Conservation (phyloP, 345 rosid species). For the Eucalyptus polybractea region DNA sequence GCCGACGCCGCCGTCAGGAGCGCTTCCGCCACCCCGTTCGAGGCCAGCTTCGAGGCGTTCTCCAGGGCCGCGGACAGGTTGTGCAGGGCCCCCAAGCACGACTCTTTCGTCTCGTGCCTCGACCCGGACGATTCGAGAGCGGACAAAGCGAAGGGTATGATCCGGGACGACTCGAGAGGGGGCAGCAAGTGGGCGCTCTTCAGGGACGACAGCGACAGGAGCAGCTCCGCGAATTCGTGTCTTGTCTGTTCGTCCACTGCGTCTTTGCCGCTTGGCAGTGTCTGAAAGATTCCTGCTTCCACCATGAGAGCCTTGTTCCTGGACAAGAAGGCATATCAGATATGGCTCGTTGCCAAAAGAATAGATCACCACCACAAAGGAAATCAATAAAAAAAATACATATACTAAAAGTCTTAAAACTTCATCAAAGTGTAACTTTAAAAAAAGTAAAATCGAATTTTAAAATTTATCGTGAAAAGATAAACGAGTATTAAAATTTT, state of each 20-base stretch:
- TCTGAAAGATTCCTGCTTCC: constrained; percentile 70
- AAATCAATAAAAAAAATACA: background rate
- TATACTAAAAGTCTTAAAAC: too few relatives aligned
- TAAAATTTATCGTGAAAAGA: too few relatives aligned
- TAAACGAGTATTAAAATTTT: too few relatives aligned
- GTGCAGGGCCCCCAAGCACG: constrained; percentile 40
- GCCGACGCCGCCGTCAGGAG: constrained; percentile 29
- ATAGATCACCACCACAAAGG: background rate
- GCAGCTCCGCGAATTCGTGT: constrained; percentile 41
- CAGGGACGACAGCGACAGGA: constrained; percentile 47
- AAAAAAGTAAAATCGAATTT: too few relatives aligned
- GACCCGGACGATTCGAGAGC: constrained; percentile 34
- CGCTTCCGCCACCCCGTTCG: constrained; percentile 32
- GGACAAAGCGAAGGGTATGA: constrained; percentile 38
- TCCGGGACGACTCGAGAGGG: constrained; percentile 20
- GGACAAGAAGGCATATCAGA: background rate
- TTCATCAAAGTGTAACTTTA: too few relatives aligned
- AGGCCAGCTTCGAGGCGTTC: constrained; percentile 44
- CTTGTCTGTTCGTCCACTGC: constrained; percentile 36
- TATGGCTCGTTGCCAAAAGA: background rate
- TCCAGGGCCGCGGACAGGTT: constrained; percentile 53
- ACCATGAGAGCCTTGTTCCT: constrained; percentile 81
- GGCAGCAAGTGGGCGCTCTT: constrained; percentile 39
- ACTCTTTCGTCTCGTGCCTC: constrained; percentile 32
- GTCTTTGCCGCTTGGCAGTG: constrained; percentile 35